Base-by-base conservation (phyloP, 306 rosid genomes). In the Phaseolus lunatus region DNA sequence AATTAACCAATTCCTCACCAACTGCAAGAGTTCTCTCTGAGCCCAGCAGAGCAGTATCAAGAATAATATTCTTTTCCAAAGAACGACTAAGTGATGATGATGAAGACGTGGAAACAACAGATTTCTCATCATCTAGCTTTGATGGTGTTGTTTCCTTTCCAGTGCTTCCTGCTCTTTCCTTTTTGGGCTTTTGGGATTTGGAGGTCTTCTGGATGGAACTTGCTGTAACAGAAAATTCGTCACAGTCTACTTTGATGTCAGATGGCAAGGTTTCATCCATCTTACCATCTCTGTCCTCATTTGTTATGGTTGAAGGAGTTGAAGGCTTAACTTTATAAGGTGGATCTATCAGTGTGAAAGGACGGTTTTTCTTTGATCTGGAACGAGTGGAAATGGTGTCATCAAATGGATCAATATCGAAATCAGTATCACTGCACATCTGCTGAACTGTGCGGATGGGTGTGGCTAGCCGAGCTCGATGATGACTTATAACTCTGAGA, bases 391-490 rank as follows among this genome's bases (percentile, higher is more conserved):
- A 86, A 58, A 84, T 81, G 75, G 89, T 76, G 53, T 89, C 89
- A 4, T 88, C 85, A 72, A 91, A 92, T 58, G 96, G 90, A 74
- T 87, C 85, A 33, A 78, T 81, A 75, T 91, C 98, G 85, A 91
- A 49, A 80, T 92, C 97, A 72, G 81, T 65, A 47, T 89, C 97
- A 20, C 90, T 64, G 77, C 80, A 87, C 67, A 87, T 79, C 83
- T 87, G 92, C 87, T 91, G 98, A 74, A 96, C 82, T 19, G 99
- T 96, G 87, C 99, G 97, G 77, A 96, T 90, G 18, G 97, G 98
- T 13, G 98, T 96, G 50, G 99, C 99, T 31, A 96, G 88, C 81
- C 93, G 89, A 62, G 94, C 99, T 79, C 83, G 80, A 57, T 96
- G 98, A 84, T 96, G 97, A 82, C 91, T 83, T 78, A 96, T 81